Evolutionary conservation across 257 asterid species (phyloP), one percentile per base, ranked within the genome.

Genomic region (Gentiana macrophylla): DNA sequence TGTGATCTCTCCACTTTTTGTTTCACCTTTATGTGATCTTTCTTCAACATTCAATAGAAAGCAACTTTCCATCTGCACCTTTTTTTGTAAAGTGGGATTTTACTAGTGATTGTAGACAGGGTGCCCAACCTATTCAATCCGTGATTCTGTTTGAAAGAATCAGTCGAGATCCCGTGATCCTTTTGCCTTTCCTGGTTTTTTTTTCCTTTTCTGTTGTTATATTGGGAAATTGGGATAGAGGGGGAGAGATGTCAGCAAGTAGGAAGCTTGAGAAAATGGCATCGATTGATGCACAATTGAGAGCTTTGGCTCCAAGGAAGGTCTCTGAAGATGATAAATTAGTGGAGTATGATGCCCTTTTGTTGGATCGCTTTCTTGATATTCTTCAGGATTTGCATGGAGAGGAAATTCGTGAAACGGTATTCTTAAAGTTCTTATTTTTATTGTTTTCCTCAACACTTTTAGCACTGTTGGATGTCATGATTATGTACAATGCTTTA

Each of bases 301-400:
- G 98, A 84, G 74, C 82, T 6, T 63, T 91, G 69, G 98, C 89
- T 2, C 98, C 98, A 41, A 83, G 75, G 35, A 91, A 91, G 68
- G 95, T 87, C 4, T 91, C 98, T 1, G 98, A 91, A 67, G 98
- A 91, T 72, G 98, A 91, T 65, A 88, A 91, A 72, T 78, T 91
- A 50, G 94, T 91, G 58, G 98, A 91, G 75, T 91, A 91, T 65
- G 98, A 87, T 59, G 98, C 98, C 52, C 70, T 91, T 68, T 80
- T 91, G 33, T 72, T 91, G 69, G 98, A 91, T 68, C 86, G 95
- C 12, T 91, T 91, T 78, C 97, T 91, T 56, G 98, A 87, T 63
- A 87, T 85, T 75, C 86, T 91, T 43, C 93, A 84, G 69, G 92
- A 79, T 60, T 81, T 91, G 89, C 98, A 91, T 74, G 98, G 98